phyloP scores from a whole-genome alignment of 2,329 filamentous ascomycete species.

The Parastagonospora nodorum region DNA sequence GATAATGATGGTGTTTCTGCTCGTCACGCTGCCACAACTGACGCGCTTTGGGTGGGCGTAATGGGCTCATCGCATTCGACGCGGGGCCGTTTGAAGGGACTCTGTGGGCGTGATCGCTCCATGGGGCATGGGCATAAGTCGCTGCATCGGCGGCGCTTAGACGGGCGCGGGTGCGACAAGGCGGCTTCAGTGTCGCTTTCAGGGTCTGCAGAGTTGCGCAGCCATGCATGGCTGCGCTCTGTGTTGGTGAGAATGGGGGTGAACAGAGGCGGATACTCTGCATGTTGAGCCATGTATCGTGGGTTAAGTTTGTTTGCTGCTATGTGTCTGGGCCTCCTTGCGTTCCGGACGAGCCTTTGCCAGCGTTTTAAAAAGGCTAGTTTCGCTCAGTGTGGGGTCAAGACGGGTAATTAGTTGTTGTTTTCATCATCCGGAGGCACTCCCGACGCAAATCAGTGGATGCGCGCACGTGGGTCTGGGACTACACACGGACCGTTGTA shows the following conservation, averaged over 20 bases:
- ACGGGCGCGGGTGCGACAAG: slow-evolving; percentile 1
- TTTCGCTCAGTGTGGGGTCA: too few relatives aligned
- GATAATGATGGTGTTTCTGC: too few relatives aligned
- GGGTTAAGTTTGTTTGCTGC: too few relatives aligned
- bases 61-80: neutral
- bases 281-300: neutral
- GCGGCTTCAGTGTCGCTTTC: slow-evolving; percentile 2
- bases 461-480: too few relatives aligned
- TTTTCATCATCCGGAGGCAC: too few relatives aligned
- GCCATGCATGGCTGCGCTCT: neutral
- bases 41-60: neutral
- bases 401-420: too few relatives aligned
- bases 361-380: too few relatives aligned
- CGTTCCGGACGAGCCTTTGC: too few relatives aligned
- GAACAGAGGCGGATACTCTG: neutral
- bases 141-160: neutral
- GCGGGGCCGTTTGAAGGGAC: slow-evolving; percentile 1
- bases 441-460: too few relatives aligned
- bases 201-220: neutral
- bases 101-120: neutral
- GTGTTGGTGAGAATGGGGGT: neutral
- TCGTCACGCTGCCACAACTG: neutral
- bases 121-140: slow-evolving; percentile 2
- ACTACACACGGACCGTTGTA: too few relatives aligned
- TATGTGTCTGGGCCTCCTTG: too few relatives aligned